These are phyloP conservation scores for Fraxinus ornus DNA, from an alignment of 305 asterid species.

Conservation along the genomic window DNA sequence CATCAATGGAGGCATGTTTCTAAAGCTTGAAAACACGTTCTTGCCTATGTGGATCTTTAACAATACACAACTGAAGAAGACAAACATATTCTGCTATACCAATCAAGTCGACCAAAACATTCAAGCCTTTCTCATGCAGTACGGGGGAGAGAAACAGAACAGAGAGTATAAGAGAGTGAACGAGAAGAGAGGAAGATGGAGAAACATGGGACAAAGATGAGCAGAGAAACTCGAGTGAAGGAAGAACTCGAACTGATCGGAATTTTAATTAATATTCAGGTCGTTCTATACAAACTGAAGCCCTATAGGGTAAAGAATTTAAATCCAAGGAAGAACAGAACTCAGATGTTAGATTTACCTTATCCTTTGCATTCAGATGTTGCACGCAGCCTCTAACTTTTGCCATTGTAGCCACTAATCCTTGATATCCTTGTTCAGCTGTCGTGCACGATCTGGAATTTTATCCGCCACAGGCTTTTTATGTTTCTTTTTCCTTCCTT, in stretches of 20 bases:
- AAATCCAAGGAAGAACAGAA: constrained; percentile 5
- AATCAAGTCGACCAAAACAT: constrained; percentile 10
- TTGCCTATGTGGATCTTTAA: no score
- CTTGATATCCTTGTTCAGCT: constrained; percentile 48
- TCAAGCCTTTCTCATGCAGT: background rate
- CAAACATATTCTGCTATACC: constrained; percentile 32
- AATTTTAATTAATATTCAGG: background rate
- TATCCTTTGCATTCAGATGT: background rate
- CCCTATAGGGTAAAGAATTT: background rate
- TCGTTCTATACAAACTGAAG: background rate
- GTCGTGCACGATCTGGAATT: constrained; percentile 53
- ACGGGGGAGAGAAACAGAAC: background rate
- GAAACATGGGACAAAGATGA: background rate
- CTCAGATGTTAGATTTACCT: background rate
- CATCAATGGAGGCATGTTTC: no score
- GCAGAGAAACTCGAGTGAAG: background rate
- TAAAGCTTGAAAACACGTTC: no score
- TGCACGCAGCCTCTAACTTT: background rate
- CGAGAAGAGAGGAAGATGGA: background rate
- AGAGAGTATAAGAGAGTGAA: background rate
- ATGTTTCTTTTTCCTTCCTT: constrained; percentile 79
- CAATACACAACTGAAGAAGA: constrained; percentile 39
- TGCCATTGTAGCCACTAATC: constrained; percentile 8
- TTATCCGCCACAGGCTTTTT: constrained; percentile 51
- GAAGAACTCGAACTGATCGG: background rate